Conservation (phyloP, 768 basidiomycete genomes). For the Coprinopsis strossmayeri region DNA sequence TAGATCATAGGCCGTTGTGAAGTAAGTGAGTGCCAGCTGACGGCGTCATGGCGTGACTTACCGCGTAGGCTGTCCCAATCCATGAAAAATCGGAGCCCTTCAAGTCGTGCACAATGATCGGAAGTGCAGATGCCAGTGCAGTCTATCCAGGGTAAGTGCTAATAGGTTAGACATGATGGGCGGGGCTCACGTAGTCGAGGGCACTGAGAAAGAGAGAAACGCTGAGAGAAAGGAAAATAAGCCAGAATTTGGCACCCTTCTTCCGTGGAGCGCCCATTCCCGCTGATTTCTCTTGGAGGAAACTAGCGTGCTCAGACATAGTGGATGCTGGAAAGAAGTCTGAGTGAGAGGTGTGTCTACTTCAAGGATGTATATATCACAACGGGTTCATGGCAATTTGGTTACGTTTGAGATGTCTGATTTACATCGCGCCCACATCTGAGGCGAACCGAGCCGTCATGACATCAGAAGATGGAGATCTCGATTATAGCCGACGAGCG, state of each 20-base stretch:
- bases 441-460: too few relatives aligned
- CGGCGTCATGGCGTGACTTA: neutral
- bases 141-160: conserved; percentile 7
- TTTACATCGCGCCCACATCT: too few relatives aligned
- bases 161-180: neutral
- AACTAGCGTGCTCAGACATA: neutral
- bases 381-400: too few relatives aligned
- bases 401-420: too few relatives aligned
- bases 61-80: conserved; percentile 35
- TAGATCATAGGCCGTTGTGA: neutral
- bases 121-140: conserved; percentile 19
- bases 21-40: too few relatives aligned
- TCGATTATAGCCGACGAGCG: too few relatives aligned
- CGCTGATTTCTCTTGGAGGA: neutral
- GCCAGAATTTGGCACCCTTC: conserved; percentile 3
- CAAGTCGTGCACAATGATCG: conserved; percentile 23
- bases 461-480: too few relatives aligned
- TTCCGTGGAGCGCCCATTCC: neutral
- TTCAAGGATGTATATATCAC: too few relatives aligned
- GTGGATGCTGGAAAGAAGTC: neutral
- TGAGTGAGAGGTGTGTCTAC: neutral
- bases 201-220: neutral
- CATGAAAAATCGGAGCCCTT: conserved; percentile 33
- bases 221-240: neutral
- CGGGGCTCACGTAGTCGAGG: conserved; percentile 1